Percentiles rank a stretch among this genome's conserved stretches.
Conservation (phyloP, 2,329 filamentous ascomycete species). For the Pestalotiopsis sp. region DNA sequence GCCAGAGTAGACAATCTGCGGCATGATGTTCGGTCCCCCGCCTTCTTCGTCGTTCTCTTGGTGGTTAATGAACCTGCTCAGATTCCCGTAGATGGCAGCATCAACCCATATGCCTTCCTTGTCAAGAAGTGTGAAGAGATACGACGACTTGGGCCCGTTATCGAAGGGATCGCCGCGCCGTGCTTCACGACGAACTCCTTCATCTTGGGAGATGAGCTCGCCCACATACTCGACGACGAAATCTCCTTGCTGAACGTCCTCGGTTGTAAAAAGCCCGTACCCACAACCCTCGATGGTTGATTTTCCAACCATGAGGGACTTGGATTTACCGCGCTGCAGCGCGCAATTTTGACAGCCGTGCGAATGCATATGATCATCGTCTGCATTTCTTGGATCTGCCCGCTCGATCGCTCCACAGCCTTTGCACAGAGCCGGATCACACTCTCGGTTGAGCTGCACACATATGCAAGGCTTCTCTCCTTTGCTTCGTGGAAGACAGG, state of each 20-base stretch:
- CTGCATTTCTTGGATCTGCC: constrained; percentile 68
- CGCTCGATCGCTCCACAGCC: constrained; percentile 70
- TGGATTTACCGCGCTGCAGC: constrained; percentile 68
- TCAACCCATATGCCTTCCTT: constrained; percentile 70
- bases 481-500: constrained; percentile 57
- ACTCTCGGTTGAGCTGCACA: constrained; percentile 73
- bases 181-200: constrained; percentile 69
- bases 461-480: constrained; percentile 67
- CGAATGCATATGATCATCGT: constrained; percentile 56
- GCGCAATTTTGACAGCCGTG: constrained; percentile 72
- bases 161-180: constrained; percentile 62
- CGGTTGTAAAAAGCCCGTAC: constrained; percentile 74
- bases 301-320: constrained; percentile 67
- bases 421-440: constrained; percentile 74
- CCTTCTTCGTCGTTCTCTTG: constrained; percentile 56
- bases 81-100: constrained; percentile 75
- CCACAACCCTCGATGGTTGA: constrained; percentile 70
- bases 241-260: constrained; percentile 67
- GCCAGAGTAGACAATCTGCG: constrained; percentile 72
- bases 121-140: constrained; percentile 61
- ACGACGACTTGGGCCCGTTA: constrained; percentile 65
- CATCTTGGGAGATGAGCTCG: constrained; percentile 71
- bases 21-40: constrained; percentile 59
- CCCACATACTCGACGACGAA: constrained; percentile 82
- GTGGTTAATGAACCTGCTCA: constrained; percentile 84